Evolutionary conservation across 2,329 filamentous ascomycete genomes (phyloP).

Genomic region (Colletotrichum simmondsii): DNA sequence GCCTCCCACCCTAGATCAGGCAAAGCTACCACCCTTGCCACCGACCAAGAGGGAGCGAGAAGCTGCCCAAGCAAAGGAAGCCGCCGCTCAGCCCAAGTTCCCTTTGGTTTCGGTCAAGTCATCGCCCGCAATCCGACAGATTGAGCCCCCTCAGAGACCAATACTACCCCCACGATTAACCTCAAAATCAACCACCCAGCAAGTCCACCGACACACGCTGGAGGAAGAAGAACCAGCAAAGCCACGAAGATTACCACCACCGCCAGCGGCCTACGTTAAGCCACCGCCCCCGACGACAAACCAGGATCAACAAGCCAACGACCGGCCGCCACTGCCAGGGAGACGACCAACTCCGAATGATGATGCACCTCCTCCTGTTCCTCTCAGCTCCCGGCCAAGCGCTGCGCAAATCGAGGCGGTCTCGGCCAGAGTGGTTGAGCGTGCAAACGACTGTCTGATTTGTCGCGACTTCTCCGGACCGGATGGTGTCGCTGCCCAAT

Average conservation of each 20-base stretch:
- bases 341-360: constrained; percentile 25
- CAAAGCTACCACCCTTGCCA: constrained; percentile 68
- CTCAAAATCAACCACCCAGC: constrained; percentile 54
- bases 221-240: constrained; percentile 25
- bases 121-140: constrained; percentile 47
- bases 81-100: constrained; percentile 36
- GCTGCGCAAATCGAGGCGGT: constrained; percentile 61
- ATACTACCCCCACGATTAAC: constrained; percentile 62
- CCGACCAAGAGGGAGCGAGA: constrained; percentile 66
- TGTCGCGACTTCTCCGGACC: constrained; percentile 90
- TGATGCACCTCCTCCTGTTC: constrained; percentile 62
- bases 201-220: constrained; percentile 5
- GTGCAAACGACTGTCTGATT: constrained; percentile 70
- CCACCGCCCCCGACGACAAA: constrained; percentile 31
- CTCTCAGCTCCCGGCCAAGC: constrained; percentile 63
- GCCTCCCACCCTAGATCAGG: constrained; percentile 65
- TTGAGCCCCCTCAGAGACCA: constrained; percentile 48
- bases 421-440: constrained; percentile 44
- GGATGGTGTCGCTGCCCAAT: constrained; percentile 81
- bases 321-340: constrained; percentile 31
- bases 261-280: constrained; percentile 24
- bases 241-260: constrained; percentile 32
- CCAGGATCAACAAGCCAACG: constrained; percentile 29
- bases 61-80: constrained; percentile 52
- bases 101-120: constrained; percentile 52